phyloP scores from a whole-genome alignment of 768 basidiomycete genomes.

The Tylopilus plumbeoviolaceoides region DNA sequence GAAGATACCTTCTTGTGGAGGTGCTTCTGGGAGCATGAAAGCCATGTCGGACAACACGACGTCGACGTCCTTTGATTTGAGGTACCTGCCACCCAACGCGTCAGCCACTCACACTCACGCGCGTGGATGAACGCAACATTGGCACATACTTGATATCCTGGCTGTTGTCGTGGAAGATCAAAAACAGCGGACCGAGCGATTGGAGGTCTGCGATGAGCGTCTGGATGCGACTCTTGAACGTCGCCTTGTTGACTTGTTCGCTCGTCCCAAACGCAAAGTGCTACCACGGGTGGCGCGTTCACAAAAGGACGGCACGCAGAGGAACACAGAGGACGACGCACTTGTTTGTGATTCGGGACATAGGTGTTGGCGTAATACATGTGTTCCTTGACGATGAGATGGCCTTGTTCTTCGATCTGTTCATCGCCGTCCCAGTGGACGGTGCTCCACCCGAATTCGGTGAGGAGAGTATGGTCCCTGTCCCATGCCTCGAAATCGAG shows the following conservation, averaged over 20 bases:
- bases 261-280: conserved; percentile 65
- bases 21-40: conserved; percentile 53
- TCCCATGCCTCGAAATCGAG: conserved; percentile 88
- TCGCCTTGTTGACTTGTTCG: conserved; percentile 45
- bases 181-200: conserved; percentile 57
- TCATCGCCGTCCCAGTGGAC: conserved; percentile 52
- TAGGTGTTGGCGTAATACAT: conserved; percentile 56
- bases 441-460: conserved; percentile 79
- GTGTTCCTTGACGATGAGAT: conserved; percentile 64
- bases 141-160: conserved; percentile 68
- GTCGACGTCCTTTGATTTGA: conserved; percentile 46
- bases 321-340: conserved; percentile 21
- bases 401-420: conserved; percentile 47
- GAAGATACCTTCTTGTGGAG: conserved; percentile 52
- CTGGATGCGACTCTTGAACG: conserved; percentile 51
- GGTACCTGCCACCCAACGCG: conserved; percentile 38
- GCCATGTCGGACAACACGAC: conserved; percentile 50
- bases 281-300: conserved; percentile 32
- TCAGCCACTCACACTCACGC: not conserved
- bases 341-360: conserved; percentile 60
- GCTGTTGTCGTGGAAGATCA: conserved; percentile 76
- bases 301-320: not conserved
- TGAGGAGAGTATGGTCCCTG: conserved; percentile 62
- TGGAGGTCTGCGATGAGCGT: conserved; percentile 39
- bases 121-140: not conserved